These are phyloP conservation scores for Cladosporium sp. DNA, from an alignment of 2,329 filamentous ascomycete species.

Conservation along the genomic window DNA sequence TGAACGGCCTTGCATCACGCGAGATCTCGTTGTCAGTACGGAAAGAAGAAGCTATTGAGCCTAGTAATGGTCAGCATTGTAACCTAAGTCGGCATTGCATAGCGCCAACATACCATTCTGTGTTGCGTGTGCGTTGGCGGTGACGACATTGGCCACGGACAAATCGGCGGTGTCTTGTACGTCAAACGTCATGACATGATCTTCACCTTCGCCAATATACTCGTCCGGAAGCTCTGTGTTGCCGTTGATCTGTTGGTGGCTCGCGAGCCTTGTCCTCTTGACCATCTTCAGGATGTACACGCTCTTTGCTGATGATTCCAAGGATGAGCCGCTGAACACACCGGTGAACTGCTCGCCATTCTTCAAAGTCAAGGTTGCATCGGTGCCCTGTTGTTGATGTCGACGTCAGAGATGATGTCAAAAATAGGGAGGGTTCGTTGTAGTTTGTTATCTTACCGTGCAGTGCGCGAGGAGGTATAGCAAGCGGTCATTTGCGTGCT, in stretches of 20 bases:
- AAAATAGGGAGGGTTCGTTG: slow-evolving; percentile 64
- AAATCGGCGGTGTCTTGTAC: slow-evolving; percentile 57
- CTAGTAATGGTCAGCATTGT: slow-evolving; percentile 40
- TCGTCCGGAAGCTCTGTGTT: slow-evolving; percentile 35
- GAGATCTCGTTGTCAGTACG: slow-evolving; percentile 88
- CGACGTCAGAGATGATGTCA: slow-evolving; percentile 13
- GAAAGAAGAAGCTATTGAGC: slow-evolving; percentile 60
- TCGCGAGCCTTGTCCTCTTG: slow-evolving; percentile 43
- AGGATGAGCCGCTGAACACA: slow-evolving; percentile 53
- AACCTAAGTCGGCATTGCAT: not conserved
- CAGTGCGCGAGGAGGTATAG: slow-evolving; percentile 55
- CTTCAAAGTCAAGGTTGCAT: slow-evolving; percentile 52
- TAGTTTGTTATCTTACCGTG: slow-evolving; percentile 44
- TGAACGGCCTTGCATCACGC: slow-evolving; percentile 50
- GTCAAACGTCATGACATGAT: slow-evolving; percentile 56
- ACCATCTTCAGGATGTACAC: slow-evolving; percentile 63
- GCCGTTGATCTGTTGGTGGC: slow-evolving; percentile 44
- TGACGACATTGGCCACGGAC: slow-evolving; percentile 48
- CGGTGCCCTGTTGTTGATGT: slow-evolving; percentile 46
- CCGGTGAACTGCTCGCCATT: slow-evolving; percentile 58
- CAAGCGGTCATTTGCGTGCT: slow-evolving; percentile 56
- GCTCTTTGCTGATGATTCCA: slow-evolving; percentile 46
- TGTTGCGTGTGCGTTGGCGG: slow-evolving; percentile 46
- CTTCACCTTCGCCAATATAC: slow-evolving; percentile 44
- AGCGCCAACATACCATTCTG: slow-evolving; percentile 51